These are phyloP conservation scores for Taphrina confusa DNA, from an alignment of 1,139 yeast species.

Conservation along the genomic window DNA sequence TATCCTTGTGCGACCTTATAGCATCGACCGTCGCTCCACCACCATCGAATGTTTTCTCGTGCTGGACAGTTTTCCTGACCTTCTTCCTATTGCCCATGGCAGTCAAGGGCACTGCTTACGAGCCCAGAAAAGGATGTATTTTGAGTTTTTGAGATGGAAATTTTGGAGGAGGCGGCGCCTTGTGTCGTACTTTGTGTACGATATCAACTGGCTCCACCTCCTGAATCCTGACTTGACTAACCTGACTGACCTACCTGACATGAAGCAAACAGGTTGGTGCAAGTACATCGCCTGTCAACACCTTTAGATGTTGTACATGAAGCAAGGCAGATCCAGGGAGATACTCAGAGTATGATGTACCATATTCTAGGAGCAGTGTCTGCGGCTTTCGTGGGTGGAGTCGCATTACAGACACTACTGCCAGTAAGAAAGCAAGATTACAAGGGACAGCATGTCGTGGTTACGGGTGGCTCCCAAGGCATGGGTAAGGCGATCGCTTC, in stretches of 20 bases:
- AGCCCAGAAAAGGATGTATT: neutral
- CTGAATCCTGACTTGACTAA: too few species aligned
- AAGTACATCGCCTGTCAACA: too few species aligned
- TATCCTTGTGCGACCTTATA: conserved; percentile 32
- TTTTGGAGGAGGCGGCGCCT: conserved; percentile 13
- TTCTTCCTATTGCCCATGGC: conserved; percentile 25
- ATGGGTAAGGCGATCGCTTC: conserved; percentile 79
- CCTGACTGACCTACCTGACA: too few species aligned
- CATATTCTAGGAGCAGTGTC: neutral
- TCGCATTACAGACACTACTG: conserved; percentile 12
- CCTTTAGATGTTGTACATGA: too few species aligned
- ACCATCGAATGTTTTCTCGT: conserved; percentile 24
- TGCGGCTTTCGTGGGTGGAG: neutral
- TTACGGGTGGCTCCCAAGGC: conserved; percentile 96
- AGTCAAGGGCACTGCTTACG: neutral
- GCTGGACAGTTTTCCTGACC: conserved; percentile 13
- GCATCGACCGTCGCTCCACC: conserved; percentile 21
- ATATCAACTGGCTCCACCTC: too few species aligned
- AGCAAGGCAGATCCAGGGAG: too few species aligned
- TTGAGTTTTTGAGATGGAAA: neutral
- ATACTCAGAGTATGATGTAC: too few species aligned
- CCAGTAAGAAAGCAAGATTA: conserved; percentile 18
- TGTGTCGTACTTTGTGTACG: neutral
- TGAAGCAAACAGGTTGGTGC: too few species aligned
- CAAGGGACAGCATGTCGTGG: conserved; percentile 56